Percentiles rank a stretch among this genome's conserved stretches.
Conservation (phyloP, 805 yeast genomes). For the Blastobotrys peoriensis region DNA sequence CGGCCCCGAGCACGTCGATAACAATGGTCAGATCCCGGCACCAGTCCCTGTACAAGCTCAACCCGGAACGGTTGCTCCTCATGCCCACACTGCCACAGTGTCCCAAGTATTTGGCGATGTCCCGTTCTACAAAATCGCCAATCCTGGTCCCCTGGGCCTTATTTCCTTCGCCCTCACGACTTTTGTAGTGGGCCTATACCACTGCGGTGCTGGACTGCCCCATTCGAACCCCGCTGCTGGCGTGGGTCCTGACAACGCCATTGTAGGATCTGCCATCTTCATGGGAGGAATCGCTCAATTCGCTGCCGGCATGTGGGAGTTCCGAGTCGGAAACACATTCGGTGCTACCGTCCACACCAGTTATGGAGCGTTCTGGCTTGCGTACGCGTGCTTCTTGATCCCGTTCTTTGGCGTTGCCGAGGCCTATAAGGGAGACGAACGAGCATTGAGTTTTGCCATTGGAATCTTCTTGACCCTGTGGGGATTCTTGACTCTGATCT, state of each 20-base stretch:
- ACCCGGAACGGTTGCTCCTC: background rate
- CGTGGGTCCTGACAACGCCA: conserved; percentile 2
- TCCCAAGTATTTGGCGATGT: conserved; percentile 5
- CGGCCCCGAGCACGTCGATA: background rate
- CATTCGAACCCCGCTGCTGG: conserved; percentile 1
- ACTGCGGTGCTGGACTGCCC: conserved; percentile 6
- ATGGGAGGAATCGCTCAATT: conserved; percentile 57
- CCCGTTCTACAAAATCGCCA: conserved; percentile 3
- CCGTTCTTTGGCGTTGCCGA: conserved; percentile 1
- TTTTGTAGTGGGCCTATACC: conserved; percentile 1
- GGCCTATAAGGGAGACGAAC: conserved; percentile 2
- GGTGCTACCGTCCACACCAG: conserved; percentile 44
- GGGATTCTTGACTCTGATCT: conserved; percentile 2
- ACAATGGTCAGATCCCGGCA: background rate
- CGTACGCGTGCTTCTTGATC: conserved; percentile 3
- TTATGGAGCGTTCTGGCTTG: conserved; percentile 45
- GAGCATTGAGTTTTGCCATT: conserved; percentile 2
- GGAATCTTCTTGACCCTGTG: conserved; percentile 2
- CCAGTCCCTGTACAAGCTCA: background rate
- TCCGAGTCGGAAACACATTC: conserved; percentile 56
- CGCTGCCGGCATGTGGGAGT: conserved; percentile 60
- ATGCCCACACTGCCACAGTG: conserved; percentile 2
- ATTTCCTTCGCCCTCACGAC: conserved; percentile 2
- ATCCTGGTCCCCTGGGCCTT: conserved; percentile 6
- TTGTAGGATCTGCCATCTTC: conserved; percentile 32